phyloP scores from a whole-genome alignment of 2,329 filamentous ascomycete species.

The Coniosporium tulheliwenetii region DNA sequence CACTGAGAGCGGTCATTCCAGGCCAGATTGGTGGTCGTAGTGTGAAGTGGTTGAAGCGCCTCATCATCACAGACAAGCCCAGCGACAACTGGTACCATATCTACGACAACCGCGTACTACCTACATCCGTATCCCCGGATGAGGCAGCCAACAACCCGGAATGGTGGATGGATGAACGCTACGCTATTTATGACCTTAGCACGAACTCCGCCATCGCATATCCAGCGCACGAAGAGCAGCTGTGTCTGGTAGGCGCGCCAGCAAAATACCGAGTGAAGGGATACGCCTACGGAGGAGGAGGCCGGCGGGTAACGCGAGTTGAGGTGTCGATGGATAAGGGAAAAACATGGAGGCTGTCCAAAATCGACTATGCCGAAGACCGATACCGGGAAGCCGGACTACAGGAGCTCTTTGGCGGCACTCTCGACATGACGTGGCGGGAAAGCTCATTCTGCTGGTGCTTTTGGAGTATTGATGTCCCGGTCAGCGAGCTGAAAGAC shows the following conservation, averaged over 20 bases:
- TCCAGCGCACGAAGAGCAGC: constrained; percentile 60
- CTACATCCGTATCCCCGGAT: constrained; percentile 73
- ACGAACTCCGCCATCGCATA: constrained; percentile 71
- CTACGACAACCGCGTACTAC: constrained; percentile 80
- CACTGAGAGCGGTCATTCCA: constrained; percentile 67
- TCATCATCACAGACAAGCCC: constrained; percentile 62
- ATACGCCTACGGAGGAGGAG: constrained; percentile 81
- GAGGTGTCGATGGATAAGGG: constrained; percentile 76
- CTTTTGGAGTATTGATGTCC: constrained; percentile 67
- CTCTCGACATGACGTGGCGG: constrained; percentile 65
- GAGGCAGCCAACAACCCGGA: constrained; percentile 56
- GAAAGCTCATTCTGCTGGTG: constrained; percentile 84
- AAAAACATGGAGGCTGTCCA: constrained; percentile 60
- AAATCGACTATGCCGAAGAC: constrained; percentile 74
- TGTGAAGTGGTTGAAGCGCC: constrained; percentile 79
- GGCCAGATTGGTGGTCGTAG: constrained; percentile 85
- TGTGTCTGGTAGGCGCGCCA: constrained; percentile 33
- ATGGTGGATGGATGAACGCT: constrained; percentile 79
- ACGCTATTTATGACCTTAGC: constrained; percentile 85
- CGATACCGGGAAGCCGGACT: constrained; percentile 52
- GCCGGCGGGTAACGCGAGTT: constrained; percentile 65
- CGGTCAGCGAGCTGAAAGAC: constrained; percentile 42
- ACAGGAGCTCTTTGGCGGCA: constrained; percentile 58
- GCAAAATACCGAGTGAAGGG: constrained; percentile 52
- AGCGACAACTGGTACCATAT: constrained; percentile 95